These are phyloP conservation scores for Penicillium herquei DNA, from an alignment of 495 filamentous ascomycete species.

Conservation along the genomic window DNA sequence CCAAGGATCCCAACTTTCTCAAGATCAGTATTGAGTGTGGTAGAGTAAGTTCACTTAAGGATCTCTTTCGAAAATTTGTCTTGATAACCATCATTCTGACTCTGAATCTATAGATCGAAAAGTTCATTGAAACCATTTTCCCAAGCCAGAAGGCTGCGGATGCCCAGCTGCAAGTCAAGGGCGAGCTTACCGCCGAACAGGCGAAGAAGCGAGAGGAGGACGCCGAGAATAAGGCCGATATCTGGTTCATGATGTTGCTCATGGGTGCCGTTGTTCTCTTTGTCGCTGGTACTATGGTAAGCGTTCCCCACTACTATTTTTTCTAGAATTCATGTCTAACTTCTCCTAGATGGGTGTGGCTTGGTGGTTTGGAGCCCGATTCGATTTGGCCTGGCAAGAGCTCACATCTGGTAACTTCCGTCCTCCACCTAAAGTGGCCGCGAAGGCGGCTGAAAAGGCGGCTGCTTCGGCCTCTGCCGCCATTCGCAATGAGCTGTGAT, in stretches of 20 bases:
- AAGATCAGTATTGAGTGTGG: slow-evolving; percentile 89
- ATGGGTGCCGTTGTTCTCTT: slow-evolving; percentile 57
- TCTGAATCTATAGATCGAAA: slow-evolving; percentile 69
- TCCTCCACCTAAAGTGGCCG: slow-evolving; percentile 17
- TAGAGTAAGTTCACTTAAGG: slow-evolving; percentile 58
- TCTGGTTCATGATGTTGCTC: slow-evolving; percentile 61
- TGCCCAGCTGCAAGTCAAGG: slow-evolving; percentile 34
- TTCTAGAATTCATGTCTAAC: slow-evolving; percentile 2
- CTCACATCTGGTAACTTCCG: slow-evolving; percentile 49
- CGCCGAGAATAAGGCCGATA: slow-evolving; percentile 53
- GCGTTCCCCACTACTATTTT: slow-evolving; percentile 15
- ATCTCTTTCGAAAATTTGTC: neutral
- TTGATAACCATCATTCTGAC: slow-evolving; percentile 12
- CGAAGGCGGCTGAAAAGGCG: neutral
- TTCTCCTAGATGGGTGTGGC: slow-evolving; percentile 59
- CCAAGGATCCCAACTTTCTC: slow-evolving; percentile 88
- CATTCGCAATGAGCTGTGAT: slow-evolving; percentile 24
- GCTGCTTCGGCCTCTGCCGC: slow-evolving; percentile 11
- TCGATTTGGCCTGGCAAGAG: slow-evolving; percentile 60
- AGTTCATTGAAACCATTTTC: slow-evolving; percentile 96
- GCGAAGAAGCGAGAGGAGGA: slow-evolving; percentile 49
- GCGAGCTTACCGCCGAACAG: slow-evolving; percentile 43
- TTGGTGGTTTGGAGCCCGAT: slow-evolving; percentile 65
- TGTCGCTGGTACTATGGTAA: slow-evolving; percentile 68
- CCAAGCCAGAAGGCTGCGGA: slow-evolving; percentile 63